Evolutionary conservation across 2,329 filamentous ascomycete genomes (phyloP), one percentile per base, ranked within the genome.

Genomic region (Chrysosporium queenslandicum): DNA sequence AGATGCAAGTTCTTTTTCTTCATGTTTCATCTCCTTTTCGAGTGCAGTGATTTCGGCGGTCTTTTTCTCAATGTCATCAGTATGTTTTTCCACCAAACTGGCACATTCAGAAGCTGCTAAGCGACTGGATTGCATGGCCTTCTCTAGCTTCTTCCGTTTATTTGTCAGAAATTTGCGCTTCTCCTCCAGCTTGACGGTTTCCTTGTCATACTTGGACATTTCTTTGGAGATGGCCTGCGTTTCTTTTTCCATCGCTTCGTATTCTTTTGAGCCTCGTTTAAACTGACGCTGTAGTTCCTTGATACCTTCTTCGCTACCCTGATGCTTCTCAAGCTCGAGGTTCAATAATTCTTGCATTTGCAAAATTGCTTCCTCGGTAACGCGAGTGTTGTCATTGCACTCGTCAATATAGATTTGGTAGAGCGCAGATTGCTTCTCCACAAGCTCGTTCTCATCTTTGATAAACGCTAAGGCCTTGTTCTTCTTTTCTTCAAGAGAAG

Each of bases 171-270:
- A 97, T 66, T 98, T 98, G 67, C 85, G 85, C 75, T 97, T 97
- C 69, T 98, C 94, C 58, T 97, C 91, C 59, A 94, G 90, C 65
- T 98, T 98, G 69, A 98, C 92, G 20, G 84, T 83, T 64, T 97
- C 92, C 65, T 97, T 95, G 64, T 98, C 94, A 56, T 94, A 89
- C 64, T 90, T 91, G 41, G 88, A 83, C 71, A 92, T 83, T 65
- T 97, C 87, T 65, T 95, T 95, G 55, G 85, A 73, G 50, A 95
- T 76, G 23, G 74, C 77, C 60, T 96, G 87, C 0, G 84, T 83
- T 49, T 87, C 78, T 68, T 94, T 91, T 60, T 94, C 87, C 58
- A 94, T 80, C 1, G 75, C 74, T 59, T 94, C 89, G 58, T 85
- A 90, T 57, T 94, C 85, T 62, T 90, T 94, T 59, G 78, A 79